These are phyloP conservation scores for Lipomyces yamadae DNA, from an alignment of 805 yeast species.

Conservation along the genomic window DNA sequence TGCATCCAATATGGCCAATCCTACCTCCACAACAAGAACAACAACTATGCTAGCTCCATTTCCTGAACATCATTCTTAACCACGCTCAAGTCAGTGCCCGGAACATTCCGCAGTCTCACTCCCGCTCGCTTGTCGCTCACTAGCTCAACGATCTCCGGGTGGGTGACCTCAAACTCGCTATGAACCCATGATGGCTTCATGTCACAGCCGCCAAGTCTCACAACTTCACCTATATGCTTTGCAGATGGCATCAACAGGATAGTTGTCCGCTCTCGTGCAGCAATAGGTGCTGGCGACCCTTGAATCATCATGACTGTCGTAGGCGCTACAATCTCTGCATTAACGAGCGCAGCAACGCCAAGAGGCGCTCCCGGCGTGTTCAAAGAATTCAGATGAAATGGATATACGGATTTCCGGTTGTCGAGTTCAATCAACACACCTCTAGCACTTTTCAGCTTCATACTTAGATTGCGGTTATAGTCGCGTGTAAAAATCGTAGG, in stretches of 20 bases:
- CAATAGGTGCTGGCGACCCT: slow-evolving; percentile 52
- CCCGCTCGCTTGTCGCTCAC: slow-evolving; percentile 21
- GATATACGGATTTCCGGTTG: slow-evolving; percentile 79
- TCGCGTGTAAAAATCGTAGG: slow-evolving; percentile 84
- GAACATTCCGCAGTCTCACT: slow-evolving; percentile 16
- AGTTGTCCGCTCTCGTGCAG: slow-evolving; percentile 80
- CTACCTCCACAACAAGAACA: background rate
- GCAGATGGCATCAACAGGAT: slow-evolving; percentile 59
- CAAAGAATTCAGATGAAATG: slow-evolving; percentile 62
- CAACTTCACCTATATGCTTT: slow-evolving; percentile 55
- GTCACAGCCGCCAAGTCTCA: slow-evolving; percentile 82
- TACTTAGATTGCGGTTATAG: slow-evolving; percentile 52
- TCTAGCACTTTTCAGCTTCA: slow-evolving; percentile 77
- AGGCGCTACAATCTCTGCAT: slow-evolving; percentile 20
- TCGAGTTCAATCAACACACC: slow-evolving; percentile 72
- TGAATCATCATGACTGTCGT: slow-evolving; percentile 26
- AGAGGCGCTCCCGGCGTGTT: slow-evolving; percentile 31
- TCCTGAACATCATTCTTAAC: slow-evolving; percentile 7
- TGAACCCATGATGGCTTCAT: slow-evolving; percentile 87
- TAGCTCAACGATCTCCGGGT: slow-evolving; percentile 43
- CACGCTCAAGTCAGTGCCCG: slow-evolving; percentile 6
- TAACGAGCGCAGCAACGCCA: slow-evolving; percentile 30
- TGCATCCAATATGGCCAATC: background rate
- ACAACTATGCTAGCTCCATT: slow-evolving; percentile 5
- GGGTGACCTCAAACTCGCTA: slow-evolving; percentile 68